Evolutionary conservation across 345 rosid species (phyloP).

Genomic region (Eucalyptus cladocalyx): DNA sequence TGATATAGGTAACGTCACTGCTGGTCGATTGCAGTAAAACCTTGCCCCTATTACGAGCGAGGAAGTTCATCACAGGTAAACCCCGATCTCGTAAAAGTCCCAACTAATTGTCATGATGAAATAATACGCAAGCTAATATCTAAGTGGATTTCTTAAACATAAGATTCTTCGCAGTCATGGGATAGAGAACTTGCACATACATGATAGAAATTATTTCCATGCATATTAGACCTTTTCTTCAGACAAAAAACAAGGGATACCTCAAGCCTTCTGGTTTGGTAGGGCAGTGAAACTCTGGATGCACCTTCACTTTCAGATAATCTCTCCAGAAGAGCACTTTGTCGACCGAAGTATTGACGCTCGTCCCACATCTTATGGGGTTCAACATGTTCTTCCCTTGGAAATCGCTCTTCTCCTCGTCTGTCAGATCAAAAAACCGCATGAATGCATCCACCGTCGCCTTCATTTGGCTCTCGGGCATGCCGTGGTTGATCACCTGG

Average conservation of each 20-base stretch:
- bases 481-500: slow-evolving; percentile 14
- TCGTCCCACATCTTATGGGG: slow-evolving; percentile 21
- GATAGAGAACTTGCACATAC: background rate
- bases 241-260: background rate
- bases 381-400: slow-evolving; percentile 17
- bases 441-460: background rate
- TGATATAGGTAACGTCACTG: background rate
- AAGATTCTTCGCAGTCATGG: background rate
- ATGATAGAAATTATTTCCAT: background rate
- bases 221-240: background rate
- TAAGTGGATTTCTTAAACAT: background rate
- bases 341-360: slow-evolving; percentile 15
- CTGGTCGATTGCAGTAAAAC: background rate
- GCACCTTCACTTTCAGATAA: slow-evolving; percentile 22
- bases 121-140: background rate
- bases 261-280: slow-evolving; percentile 24
- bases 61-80: background rate
- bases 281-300: slow-evolving; percentile 32
- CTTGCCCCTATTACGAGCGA: background rate
- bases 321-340: slow-evolving; percentile 23
- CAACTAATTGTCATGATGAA: background rate
- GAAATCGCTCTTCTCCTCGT: slow-evolving; percentile 7
- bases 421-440: slow-evolving; percentile 11
- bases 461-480: slow-evolving; percentile 3
- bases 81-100: background rate